These are phyloP conservation scores for Cucumis hystrix DNA, from an alignment of 306 rosid genomes.

Conservation along the genomic window DNA sequence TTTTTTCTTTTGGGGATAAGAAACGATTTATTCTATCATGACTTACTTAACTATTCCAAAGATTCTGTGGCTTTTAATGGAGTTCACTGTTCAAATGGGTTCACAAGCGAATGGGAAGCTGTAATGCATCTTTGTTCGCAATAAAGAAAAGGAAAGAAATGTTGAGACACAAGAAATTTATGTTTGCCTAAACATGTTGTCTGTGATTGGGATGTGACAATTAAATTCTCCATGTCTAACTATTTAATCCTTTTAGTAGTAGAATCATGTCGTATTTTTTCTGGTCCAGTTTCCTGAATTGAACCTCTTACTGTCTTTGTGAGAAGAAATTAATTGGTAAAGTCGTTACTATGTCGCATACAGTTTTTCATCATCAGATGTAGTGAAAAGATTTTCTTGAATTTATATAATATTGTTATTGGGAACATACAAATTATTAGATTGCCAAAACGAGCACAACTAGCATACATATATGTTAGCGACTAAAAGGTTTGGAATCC, in stretches of 20 bases:
- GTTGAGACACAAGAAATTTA: background rate
- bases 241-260: background rate
- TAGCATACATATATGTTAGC: too few species aligned
- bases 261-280: background rate
- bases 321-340: background rate
- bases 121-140: background rate
- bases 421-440: background rate
- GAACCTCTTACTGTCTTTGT: background rate
- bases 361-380: background rate
- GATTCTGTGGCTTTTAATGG: background rate
- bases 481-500: too few species aligned
- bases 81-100: background rate
- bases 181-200: background rate
- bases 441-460: too few species aligned
- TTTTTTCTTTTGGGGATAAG: too few species aligned
- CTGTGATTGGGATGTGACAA: background rate
- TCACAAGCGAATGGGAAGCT: background rate
- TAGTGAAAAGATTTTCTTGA: background rate
- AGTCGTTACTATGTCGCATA: too few species aligned
- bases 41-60: background rate
- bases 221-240: background rate
- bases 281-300: background rate
- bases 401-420: background rate
- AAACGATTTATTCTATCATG: background rate
- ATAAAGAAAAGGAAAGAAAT: background rate